phyloP scores from a whole-genome alignment of 73 alveolate genomes.

The Paramecium sonneborni region DNA sequence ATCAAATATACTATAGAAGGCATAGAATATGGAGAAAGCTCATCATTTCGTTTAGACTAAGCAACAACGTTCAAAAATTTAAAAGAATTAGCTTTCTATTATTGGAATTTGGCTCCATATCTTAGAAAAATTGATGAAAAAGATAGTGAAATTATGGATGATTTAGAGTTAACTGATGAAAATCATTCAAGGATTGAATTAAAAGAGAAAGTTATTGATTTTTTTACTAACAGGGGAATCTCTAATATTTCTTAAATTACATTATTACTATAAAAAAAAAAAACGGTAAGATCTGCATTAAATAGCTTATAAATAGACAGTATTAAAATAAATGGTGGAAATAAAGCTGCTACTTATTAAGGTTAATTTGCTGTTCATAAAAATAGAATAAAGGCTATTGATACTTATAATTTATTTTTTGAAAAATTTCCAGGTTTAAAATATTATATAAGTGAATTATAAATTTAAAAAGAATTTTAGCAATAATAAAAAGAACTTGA shows the following conservation, averaged over 20 bases:
- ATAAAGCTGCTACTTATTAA: background rate
- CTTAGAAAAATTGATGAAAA: background rate
- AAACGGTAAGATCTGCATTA: background rate
- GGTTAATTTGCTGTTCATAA: background rate
- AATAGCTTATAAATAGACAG: constrained; percentile 33
- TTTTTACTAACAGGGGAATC: background rate
- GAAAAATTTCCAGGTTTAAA: constrained; percentile 36
- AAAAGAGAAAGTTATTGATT: constrained; percentile 1
- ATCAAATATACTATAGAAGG: constrained; percentile 9
- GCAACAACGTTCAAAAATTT: background rate
- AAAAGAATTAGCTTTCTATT: constrained; percentile 20
- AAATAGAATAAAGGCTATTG: constrained; percentile 21
- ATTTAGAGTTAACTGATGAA: constrained; percentile 30
- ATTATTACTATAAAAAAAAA: background rate
- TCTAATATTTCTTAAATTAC: background rate
- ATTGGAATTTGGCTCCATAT: constrained; percentile 9
- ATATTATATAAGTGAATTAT: constrained; percentile 31
- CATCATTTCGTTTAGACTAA: constrained; percentile 15
- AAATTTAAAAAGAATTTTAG: background rate
- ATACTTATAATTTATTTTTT: constrained; percentile 6
- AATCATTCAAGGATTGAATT: background rate
- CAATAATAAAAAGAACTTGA: background rate
- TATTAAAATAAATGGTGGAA: background rate
- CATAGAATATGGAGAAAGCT: background rate
- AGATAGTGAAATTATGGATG: background rate